phyloP scores from a whole-genome alignment of 2,329 filamentous ascomycete genomes.

The Cytospora chrysosperma region DNA sequence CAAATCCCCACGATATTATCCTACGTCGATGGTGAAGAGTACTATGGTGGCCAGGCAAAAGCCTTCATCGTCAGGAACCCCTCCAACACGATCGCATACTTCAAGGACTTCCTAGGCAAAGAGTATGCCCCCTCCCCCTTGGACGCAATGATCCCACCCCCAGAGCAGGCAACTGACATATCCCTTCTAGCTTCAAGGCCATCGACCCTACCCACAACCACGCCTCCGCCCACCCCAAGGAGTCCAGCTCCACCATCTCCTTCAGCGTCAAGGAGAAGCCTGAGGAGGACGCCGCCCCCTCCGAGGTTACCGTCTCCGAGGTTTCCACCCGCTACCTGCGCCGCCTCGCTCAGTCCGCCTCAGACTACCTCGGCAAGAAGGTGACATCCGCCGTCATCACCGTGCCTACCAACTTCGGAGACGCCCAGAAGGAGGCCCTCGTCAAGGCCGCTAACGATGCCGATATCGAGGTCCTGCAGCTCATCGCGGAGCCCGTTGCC shows the following conservation, averaged over 20 bases:
- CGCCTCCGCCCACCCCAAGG: constrained; percentile 84
- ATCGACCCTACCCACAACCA: constrained; percentile 97
- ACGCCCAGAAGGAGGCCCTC: constrained; percentile 81
- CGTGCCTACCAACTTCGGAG: constrained; percentile 88
- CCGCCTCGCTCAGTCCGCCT: constrained; percentile 77
- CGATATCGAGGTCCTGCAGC: constrained; percentile 84
- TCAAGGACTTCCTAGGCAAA: constrained; percentile 93
- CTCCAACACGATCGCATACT: constrained; percentile 90
- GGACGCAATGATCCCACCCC: not conserved
- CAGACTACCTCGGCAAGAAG: constrained; percentile 88
- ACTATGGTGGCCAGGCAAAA: constrained; percentile 95
- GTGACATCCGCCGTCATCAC: constrained; percentile 95
- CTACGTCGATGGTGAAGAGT: constrained; percentile 94
- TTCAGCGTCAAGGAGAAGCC: constrained; percentile 81
- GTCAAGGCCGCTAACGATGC: constrained; percentile 75
- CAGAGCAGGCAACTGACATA: constrained; percentile 25
- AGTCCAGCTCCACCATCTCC: constrained; percentile 67
- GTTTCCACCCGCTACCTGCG: constrained; percentile 81
- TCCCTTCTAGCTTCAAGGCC: constrained; percentile 70
- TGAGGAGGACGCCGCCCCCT: constrained; percentile 57
- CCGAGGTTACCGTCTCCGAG: constrained; percentile 74
- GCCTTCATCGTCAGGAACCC: constrained; percentile 88
- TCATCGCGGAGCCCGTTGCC: constrained; percentile 88
- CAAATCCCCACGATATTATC: constrained; percentile 94
- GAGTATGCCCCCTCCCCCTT: constrained; percentile 58